These are phyloP conservation scores for Gelatoporia subvermispora DNA, from an alignment of 768 basidiomycete species.

Conservation along the genomic window DNA sequence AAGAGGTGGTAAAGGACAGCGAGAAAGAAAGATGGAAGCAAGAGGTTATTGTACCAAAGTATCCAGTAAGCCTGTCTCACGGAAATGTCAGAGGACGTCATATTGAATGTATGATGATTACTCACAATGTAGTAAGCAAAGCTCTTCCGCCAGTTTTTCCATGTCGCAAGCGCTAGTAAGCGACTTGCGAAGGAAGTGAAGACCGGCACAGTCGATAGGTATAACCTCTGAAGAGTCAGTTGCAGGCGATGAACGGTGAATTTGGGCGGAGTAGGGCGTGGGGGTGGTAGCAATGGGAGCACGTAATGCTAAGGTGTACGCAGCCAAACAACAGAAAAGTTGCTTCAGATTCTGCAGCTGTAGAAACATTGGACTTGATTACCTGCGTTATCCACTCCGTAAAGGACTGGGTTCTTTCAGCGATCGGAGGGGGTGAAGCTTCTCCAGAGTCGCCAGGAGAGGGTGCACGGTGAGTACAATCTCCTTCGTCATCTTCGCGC, in stretches of 20 bases:
- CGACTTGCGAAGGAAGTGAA: slow-evolving; percentile 42
- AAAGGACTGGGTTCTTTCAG: slow-evolving; percentile 8
- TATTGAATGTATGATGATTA: slow-evolving; percentile 6
- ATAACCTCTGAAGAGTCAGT: slow-evolving; percentile 49
- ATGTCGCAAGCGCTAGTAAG: slow-evolving; percentile 44
- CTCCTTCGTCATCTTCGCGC: not conserved
- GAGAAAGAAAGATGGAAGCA: slow-evolving; percentile 48
- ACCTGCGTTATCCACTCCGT: slow-evolving; percentile 10
- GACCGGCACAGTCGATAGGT: slow-evolving; percentile 44
- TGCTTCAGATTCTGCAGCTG: slow-evolving; percentile 4
- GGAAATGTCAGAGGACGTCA: not conserved
- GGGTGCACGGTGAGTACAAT: not conserved
- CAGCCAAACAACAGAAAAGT: not conserved
- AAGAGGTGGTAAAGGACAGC: slow-evolving; percentile 45
- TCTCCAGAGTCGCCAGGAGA: too few species aligned
- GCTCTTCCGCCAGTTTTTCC: slow-evolving; percentile 48
- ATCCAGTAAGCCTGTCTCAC: slow-evolving; percentile 51
- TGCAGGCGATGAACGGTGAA: slow-evolving; percentile 54
- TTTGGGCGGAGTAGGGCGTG: slow-evolving; percentile 32
- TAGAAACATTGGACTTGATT: not conserved
- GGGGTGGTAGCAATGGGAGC: slow-evolving; percentile 42
- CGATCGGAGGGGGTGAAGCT: too few species aligned
- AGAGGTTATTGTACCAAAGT: slow-evolving; percentile 55
- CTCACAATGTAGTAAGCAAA: slow-evolving; percentile 47
- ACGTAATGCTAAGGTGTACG: slow-evolving; percentile 32